Percentiles rank a stretch among this genome's conserved stretches.
These are phyloP conservation scores for Cryomyces minteri DNA, from an alignment of 495 filamentous ascomycete species.

Conservation along the genomic window DNA sequence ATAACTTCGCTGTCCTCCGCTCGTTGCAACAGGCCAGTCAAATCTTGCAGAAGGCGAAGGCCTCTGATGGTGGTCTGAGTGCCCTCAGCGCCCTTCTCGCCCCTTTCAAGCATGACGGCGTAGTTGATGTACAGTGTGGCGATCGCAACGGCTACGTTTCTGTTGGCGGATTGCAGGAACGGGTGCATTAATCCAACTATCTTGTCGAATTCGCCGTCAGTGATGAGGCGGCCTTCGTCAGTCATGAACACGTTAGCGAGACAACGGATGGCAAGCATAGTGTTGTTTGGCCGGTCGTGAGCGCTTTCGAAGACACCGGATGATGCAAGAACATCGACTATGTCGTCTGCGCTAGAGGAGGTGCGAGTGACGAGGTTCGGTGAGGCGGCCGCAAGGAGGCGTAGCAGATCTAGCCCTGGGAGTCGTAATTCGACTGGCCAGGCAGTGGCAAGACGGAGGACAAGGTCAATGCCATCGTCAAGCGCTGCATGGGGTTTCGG, in stretches of 20 bases:
- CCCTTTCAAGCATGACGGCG: constrained; percentile 31
- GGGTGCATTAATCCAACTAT: constrained; percentile 14
- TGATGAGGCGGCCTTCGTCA: constrained; percentile 44
- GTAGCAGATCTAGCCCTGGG: constrained; percentile 70
- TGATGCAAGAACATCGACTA: constrained; percentile 30
- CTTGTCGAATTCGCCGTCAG: constrained; percentile 35
- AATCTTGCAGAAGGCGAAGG: constrained; percentile 39
- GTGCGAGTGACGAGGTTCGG: constrained; percentile 37
- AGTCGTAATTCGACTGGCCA: constrained; percentile 70
- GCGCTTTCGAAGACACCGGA: constrained; percentile 36
- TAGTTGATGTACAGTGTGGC: constrained; percentile 78
- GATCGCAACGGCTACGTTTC: constrained; percentile 64
- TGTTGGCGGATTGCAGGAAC: constrained; percentile 40
- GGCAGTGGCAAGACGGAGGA: constrained; percentile 41
- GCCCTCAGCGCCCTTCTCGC: constrained; percentile 24
- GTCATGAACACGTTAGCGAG: constrained; percentile 81
- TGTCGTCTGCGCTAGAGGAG: constrained; percentile 21
- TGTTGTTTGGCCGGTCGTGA: constrained; percentile 34
- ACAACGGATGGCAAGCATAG: constrained; percentile 69
- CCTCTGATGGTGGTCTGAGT: constrained; percentile 15
- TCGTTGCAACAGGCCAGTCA: constrained; percentile 38
- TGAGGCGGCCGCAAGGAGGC: constrained; percentile 50
- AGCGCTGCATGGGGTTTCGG: background rate
- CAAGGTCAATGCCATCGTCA: background rate
- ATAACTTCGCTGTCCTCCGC: constrained; percentile 66